phyloP scores from a whole-genome alignment of 306 rosid species.

The Luffa aegyptiaca region DNA sequence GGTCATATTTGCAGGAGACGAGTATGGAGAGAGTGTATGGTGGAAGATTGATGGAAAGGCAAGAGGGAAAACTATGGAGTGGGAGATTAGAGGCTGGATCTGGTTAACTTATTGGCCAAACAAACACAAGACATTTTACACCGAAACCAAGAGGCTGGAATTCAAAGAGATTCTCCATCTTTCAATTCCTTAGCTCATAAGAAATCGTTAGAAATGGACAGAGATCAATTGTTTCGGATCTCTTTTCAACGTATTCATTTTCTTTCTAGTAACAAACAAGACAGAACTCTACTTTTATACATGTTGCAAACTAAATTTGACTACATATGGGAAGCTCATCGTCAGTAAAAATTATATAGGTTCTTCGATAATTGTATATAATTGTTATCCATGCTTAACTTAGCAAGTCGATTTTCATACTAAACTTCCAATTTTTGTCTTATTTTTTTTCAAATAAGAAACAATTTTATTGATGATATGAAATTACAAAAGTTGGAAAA shows the following conservation, averaged over 20 bases:
- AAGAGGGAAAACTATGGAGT: conserved; percentile 65
- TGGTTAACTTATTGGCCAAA: conserved; percentile 96
- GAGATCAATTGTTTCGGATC: neutral
- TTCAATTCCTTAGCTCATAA: conserved; percentile 30
- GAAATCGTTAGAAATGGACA: neutral
- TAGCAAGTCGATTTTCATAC: neutral
- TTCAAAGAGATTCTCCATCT: conserved; percentile 56
- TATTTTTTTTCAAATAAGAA: neutral
- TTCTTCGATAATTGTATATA: neutral
- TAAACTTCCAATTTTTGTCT: neutral
- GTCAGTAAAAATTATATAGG: neutral
- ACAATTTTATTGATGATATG: neutral
- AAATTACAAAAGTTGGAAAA: neutral
- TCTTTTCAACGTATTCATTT: neutral
- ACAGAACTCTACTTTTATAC: neutral
- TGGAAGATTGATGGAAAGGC: conserved; percentile 78
- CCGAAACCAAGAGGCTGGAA: conserved; percentile 71
- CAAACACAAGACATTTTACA: conserved; percentile 52
- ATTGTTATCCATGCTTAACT: neutral
- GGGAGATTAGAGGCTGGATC: conserved; percentile 87
- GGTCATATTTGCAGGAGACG: conserved; percentile 72
- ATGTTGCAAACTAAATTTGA: neutral
- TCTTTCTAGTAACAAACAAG: neutral
- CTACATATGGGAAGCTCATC: neutral
- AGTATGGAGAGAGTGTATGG: conserved; percentile 65